Evolutionary conservation across 257 asterid genomes (phyloP).

Genomic region (Striga asiatica): DNA sequence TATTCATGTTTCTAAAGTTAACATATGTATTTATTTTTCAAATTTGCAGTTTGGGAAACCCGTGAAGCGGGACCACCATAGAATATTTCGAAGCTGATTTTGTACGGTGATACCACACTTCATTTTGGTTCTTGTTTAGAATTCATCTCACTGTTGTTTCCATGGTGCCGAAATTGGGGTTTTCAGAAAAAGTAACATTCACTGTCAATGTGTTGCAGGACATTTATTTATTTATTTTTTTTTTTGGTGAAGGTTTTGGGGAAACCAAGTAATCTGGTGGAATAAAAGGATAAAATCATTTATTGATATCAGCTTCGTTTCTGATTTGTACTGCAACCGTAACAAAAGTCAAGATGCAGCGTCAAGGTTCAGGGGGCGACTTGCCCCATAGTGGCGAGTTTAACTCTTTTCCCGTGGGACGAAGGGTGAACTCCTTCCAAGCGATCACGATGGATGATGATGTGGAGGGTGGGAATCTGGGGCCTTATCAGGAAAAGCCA

Average conservation of each 20-base stretch:
- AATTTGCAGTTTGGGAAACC: slow-evolving; percentile 1
- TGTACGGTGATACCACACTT: not conserved
- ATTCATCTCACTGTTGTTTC: not conserved
- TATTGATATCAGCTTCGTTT: slow-evolving; percentile 7
- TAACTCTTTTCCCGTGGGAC: slow-evolving; percentile 51
- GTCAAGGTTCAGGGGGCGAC: slow-evolving; percentile 84
- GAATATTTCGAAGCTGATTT: not conserved
- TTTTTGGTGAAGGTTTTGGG: not conserved
- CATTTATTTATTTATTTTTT: too few species aligned
- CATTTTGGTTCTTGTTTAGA: slow-evolving; percentile 3
- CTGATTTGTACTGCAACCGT: not conserved
- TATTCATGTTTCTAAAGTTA: not conserved
- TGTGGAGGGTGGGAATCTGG: slow-evolving; percentile 76
- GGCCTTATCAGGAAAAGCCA: slow-evolving; percentile 63
- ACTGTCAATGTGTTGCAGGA: slow-evolving; percentile 12
- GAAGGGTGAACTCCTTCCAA: slow-evolving; percentile 78
- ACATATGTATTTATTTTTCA: too few species aligned
- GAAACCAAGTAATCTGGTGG: slow-evolving; percentile 4
- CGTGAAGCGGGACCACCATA: not conserved
- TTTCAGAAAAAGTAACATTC: slow-evolving; percentile 3
- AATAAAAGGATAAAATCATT: not conserved
- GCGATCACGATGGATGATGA: slow-evolving; percentile 79
- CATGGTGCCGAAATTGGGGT: slow-evolving; percentile 1
- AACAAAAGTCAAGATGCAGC: slow-evolving; percentile 46
- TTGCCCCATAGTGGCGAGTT: slow-evolving; percentile 68